Evolutionary conservation across 495 filamentous ascomycete species (phyloP), one percentile per base, ranked within the genome.

Genomic region (Aspergillus affinis): DNA sequence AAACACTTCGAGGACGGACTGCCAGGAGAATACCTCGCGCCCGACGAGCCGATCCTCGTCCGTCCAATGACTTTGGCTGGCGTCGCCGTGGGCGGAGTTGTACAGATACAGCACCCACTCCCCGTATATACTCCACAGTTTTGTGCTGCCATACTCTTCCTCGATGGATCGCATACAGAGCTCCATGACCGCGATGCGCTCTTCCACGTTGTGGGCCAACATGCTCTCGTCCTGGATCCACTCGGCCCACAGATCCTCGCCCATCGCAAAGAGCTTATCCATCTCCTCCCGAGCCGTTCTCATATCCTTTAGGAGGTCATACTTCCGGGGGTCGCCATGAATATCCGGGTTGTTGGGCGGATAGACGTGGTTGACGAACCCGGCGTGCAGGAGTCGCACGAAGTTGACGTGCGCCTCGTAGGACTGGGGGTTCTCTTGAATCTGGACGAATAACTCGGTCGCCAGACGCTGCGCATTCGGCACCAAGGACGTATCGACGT

Each of bases 121-220:
- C 60, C 89, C 93, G 73, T 96, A 97, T 19, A 88, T 82, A 57
- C 86, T 79, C 93, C 95, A 98, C 17, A 98, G 80, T 68, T 87
- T 90, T 36, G 88, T 82, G 65, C 93, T 97, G 56, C 83, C 86
- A 48, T 88, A 85, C 68, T 98, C 93, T 61, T 93, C 91, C 57
- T 83, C 77, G 30, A 94, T 85, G 20, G 92, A 93, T 61, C 85
- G 87, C 48, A 86, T 82, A 71, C 87, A 97, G 20, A 92, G 77
- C 71, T 97, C 92, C 72, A 96, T 84, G n/a, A 97, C 86, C 54
- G 81, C 81, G 59, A 90, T 81, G 56, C 88, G 80, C 62, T 89
- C 87, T 44, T 86, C 81, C n/a, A 80, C 74, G 17, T 81, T 79
- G 50, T 76, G 75, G 23, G 87, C 88, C 59, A 88, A 66, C 70